Conservation (phyloP, 139 green algal genomes). For the Chlamydomonas sp. region DNA sequence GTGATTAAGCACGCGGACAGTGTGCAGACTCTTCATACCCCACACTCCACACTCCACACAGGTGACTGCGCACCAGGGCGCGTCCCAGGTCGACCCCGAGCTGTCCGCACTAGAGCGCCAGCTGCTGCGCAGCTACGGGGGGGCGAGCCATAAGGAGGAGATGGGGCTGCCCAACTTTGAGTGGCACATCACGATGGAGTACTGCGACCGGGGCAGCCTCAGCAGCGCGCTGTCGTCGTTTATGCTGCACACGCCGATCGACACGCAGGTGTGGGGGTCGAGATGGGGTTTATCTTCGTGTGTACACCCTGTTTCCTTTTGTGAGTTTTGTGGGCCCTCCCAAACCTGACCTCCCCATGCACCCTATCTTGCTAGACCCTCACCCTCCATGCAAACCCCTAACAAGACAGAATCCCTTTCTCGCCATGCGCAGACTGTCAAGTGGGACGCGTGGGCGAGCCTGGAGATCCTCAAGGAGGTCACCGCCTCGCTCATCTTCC, state of each 20-base stretch:
- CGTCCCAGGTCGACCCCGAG: slow-evolving; percentile 32
- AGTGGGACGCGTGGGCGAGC: slow-evolving; percentile 31
- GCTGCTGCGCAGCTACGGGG: slow-evolving; percentile 12
- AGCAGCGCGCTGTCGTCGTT: slow-evolving; percentile 29
- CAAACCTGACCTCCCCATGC: too few species aligned
- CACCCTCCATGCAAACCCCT: too few species aligned
- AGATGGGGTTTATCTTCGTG: too few species aligned
- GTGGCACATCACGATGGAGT: slow-evolving; percentile 57
- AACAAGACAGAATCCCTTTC: too few species aligned
- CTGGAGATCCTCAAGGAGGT: slow-evolving; percentile 31
- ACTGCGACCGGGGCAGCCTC: slow-evolving; percentile 45
- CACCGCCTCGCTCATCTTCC: slow-evolving; percentile 39
- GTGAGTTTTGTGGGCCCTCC: not conserved
- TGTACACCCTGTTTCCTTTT: too few species aligned
- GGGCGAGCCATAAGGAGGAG: not conserved
- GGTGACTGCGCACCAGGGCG: slow-evolving; percentile 34
- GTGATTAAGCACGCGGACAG: too few species aligned
- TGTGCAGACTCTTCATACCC: too few species aligned
- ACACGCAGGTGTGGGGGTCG: too few species aligned
- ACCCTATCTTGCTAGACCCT: too few species aligned
- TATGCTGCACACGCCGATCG: slow-evolving; percentile 19
- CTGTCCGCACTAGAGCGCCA: slow-evolving; percentile 27
- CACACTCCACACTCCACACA: too few species aligned
- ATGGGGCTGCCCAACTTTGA: slow-evolving; percentile 29
- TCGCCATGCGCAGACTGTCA: slow-evolving; percentile 16